Percentiles rank a stretch among this genome's conserved stretches.
These are phyloP conservation scores for Eutrema salsugineum DNA, from an alignment of 441 rosid genomes.

Conservation along the genomic window DNA sequence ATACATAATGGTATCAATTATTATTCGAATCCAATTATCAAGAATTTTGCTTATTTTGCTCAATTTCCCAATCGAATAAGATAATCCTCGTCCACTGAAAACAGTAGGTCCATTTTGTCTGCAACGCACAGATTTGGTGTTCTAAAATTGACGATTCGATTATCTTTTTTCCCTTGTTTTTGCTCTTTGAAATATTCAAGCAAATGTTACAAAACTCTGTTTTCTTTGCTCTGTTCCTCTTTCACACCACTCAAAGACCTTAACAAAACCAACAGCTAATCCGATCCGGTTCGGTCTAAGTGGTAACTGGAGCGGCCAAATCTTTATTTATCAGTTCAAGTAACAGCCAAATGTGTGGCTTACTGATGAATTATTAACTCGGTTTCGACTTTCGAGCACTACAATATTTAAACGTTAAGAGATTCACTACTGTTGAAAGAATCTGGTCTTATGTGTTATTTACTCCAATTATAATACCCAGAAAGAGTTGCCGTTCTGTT, in stretches of 20 bases:
- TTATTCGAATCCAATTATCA: background rate
- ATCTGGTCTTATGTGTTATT: background rate
- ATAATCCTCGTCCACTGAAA: background rate
- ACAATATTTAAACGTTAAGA: background rate
- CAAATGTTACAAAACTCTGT: background rate
- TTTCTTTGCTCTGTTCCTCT: background rate
- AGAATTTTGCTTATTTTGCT: background rate
- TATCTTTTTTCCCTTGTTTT: background rate
- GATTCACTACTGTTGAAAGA: background rate
- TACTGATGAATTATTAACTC: background rate
- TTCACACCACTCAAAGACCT: background rate
- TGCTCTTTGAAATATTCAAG: background rate
- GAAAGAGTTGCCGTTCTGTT: conserved; percentile 4
- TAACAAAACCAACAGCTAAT: background rate
- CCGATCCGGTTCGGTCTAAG: background rate
- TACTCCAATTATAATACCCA: background rate
- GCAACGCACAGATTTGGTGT: background rate
- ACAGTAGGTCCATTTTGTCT: background rate
- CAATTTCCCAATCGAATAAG: background rate
- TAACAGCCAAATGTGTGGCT: background rate
- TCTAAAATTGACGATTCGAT: background rate
- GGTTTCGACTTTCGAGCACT: background rate
- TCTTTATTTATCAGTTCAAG: background rate
- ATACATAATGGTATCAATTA: background rate
- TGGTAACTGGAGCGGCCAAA: background rate